These are phyloP conservation scores for Amanita pseudoporphyria DNA, from an alignment of 768 basidiomycete genomes.

Conservation along the genomic window DNA sequence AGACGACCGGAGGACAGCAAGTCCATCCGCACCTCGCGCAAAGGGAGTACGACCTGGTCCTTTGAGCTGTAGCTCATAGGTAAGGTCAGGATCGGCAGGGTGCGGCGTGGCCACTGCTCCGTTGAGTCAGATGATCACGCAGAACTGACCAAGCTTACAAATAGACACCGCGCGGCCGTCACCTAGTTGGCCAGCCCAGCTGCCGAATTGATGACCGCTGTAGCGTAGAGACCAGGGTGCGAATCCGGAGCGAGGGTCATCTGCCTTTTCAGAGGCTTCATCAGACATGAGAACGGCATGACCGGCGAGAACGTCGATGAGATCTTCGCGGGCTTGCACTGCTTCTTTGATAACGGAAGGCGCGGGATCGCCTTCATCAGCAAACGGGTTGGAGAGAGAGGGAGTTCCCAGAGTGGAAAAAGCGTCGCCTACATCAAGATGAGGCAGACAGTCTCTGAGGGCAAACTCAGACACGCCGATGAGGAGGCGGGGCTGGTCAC, in stretches of 20 bases:
- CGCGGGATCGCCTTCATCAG: conserved; percentile 22
- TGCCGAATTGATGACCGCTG: conserved; percentile 85
- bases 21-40: conserved; percentile 84
- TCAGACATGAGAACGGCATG: conserved; percentile 56
- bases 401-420: conserved; percentile 58
- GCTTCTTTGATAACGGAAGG: conserved; percentile 25
- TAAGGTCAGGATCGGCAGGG: conserved; percentile 39
- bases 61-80: conserved; percentile 89
- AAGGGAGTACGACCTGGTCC: conserved; percentile 93
- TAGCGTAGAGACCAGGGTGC: conserved; percentile 87
- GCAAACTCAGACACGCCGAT: conserved; percentile 65
- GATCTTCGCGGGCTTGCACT: conserved; percentile 48
- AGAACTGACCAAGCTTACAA: conserved; percentile 19
- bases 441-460: conserved; percentile 69
- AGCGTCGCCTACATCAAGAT: conserved; percentile 81
- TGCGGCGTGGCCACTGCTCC: conserved; percentile 68
- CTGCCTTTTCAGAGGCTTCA: conserved; percentile 7
- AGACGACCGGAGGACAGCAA: conserved; percentile 91
- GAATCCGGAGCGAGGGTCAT: conserved; percentile 24
- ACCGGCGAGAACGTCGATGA: conserved; percentile 78
- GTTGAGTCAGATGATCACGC: background rate
- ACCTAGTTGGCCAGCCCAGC: conserved; percentile 91
- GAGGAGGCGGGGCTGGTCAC: conserved; percentile 48
- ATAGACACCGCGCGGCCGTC: conserved; percentile 95
- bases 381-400: conserved; percentile 32